Base-by-base conservation (phyloP, 306 rosid genomes). In the Parietaria judaica region DNA sequence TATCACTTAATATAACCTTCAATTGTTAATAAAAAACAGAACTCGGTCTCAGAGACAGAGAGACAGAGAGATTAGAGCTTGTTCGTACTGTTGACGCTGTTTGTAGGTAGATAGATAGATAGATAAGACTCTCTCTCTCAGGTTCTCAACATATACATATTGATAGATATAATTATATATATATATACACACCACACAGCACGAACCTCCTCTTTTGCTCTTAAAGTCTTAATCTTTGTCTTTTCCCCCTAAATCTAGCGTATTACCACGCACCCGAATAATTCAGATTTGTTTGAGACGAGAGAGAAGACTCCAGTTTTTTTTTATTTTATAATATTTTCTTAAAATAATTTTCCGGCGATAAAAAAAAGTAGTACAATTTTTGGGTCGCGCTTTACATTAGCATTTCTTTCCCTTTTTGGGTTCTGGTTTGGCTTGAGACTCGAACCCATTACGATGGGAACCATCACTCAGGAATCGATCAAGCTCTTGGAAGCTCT, bases 401-500 rank as follows among this genome's bases (percentile, higher is more conserved):
- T 36, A 13, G 60, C 44, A 31, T 56, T 56, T 35, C n/a, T 43
- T 50, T 39, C 12, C 6, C 38, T 12, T 10, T 50, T 67, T n/a
- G 50, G 47, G 47, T 36, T 37, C 39, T 37, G 66, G 54, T 58
- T 6, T 5, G 14, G 13, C 14, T 49, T 49, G 14, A 49, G 53
- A 11, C 53, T 49, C 13, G 53, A 49, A 49, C 53, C 14, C 53
- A 41, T 1, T 3, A 7, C 35, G 74, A 90, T 91, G 91, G 96
- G 78, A 68, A 60, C 69, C 61, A 82, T 62, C 76, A 79, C 95
- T 66, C 89, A 83, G 78, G 95, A 91, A 65, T 90, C 87, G 64
- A 70, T 81, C 71, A 73, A 58, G 71, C 82, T 85, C 63, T 76
- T 91, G 6, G 74, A 66, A 62, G 83, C 82, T 74, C 76, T 85